Evolutionary conservation across 768 basidiomycete species (phyloP).

Genomic region (Cyclocybe cylindracea): DNA sequence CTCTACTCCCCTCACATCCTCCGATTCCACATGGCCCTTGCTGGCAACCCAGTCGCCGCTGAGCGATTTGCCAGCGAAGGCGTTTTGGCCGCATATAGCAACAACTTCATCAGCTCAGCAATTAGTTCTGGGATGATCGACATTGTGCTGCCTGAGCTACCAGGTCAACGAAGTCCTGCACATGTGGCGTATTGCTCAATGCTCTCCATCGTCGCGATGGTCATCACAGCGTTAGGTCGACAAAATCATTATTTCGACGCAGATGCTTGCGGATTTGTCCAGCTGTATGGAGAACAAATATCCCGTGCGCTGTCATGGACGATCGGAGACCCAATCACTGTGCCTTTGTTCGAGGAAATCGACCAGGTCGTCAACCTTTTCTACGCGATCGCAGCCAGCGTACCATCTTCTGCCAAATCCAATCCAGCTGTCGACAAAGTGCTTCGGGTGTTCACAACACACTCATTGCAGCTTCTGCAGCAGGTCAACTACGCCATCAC

Average conservation of each 20-base stretch:
- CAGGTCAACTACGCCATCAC: slow-evolving; percentile 89
- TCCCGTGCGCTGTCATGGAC: slow-evolving; percentile 80
- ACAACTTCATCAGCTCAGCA: slow-evolving; percentile 75
- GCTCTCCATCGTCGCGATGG: slow-evolving; percentile 75
- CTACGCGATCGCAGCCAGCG: slow-evolving; percentile 66
- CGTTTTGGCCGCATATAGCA: slow-evolving; percentile 78
- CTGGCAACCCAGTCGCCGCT: slow-evolving; percentile 73
- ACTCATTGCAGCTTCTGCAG: slow-evolving; percentile 75
- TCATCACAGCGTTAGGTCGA: slow-evolving; percentile 61
- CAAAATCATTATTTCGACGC: slow-evolving; percentile 80
- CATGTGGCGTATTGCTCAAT: slow-evolving; percentile 85
- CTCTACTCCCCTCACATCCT: slow-evolving; percentile 79
- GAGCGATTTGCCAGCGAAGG: slow-evolving; percentile 87
- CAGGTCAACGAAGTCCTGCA: slow-evolving; percentile 75
- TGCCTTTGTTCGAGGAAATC: slow-evolving; percentile 80
- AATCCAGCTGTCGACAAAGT: slow-evolving; percentile 61
- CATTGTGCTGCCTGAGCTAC: slow-evolving; percentile 64
- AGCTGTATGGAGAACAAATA: slow-evolving; percentile 83
- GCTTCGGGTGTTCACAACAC: slow-evolving; percentile 65
- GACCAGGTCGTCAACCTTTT: slow-evolving; percentile 80
- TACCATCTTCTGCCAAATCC: slow-evolving; percentile 43
- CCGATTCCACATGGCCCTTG: slow-evolving; percentile 84
- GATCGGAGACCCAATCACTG: slow-evolving; percentile 72
- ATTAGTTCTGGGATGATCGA: slow-evolving; percentile 77
- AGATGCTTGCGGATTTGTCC: slow-evolving; percentile 84